Evolutionary conservation across 306 rosid genomes (phyloP), one percentile per base, ranked within the genome.

Genomic region (Dryas drummondii): DNA sequence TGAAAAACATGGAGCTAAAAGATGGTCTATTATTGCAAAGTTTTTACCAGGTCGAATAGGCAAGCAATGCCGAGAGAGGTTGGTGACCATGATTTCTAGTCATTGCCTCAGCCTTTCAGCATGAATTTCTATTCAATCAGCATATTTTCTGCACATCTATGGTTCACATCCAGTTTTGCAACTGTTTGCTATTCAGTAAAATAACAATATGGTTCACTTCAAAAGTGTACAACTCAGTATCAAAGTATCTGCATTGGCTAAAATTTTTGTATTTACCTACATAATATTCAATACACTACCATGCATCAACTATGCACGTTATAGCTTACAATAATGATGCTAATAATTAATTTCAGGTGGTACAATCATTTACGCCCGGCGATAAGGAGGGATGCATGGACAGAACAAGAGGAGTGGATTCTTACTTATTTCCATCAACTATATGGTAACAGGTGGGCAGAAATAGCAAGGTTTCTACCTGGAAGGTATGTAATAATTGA

Each of bases 21-120:
- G 80, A 64, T 88, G 91, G 96, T 86, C 93, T 61, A 17, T 63
- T 61, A 79, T 76, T 50, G 87, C 88, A 4, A 86, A 85, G 72
- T 73, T n/a, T 73, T 76, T 90, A 41, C 85, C 84, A 14, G 88
- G 89, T 74, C 93, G 91, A 45, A 80, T 86, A 47, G 96, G 91
- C 66, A 90, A 88, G 83, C 93, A 86, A 84, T 90, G 96, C 77
- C 80, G 93, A 66, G 96, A 88, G 73, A 88, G 96, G 91, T 88
- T 66, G 27, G 71, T 6, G 41, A 11, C 70, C 1, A 44, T 17
- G 70, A 40, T 54, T 58, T 70, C 65, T 66, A 58, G n/a, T 3
- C 50, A 10, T 63, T 68, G 72, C 46, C 32, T 68, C 56, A 41
- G 5, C 17, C 27, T 54, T 57, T 40, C 62, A 15, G 72, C 37